phyloP scores from a whole-genome alignment of 371 early-diverging fungal genomes.

The Dichotomocladium elegans region DNA sequence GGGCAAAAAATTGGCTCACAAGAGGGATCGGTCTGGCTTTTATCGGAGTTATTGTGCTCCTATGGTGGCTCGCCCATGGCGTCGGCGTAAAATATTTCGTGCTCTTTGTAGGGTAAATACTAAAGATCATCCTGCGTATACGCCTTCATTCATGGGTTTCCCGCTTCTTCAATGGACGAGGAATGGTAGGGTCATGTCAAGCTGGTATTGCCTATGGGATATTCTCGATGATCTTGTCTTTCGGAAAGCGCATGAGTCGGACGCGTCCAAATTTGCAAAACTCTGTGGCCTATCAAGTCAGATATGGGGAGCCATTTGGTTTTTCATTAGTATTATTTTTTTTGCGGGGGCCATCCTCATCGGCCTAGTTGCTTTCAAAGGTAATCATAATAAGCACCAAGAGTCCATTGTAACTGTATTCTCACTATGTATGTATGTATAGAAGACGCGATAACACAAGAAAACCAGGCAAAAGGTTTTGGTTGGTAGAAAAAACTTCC shows the following conservation, averaged over 20 bases:
- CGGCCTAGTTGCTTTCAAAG: constrained; percentile 72
- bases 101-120: constrained; percentile 76
- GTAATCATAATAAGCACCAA: no score
- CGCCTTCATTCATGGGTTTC: neutral
- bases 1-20: constrained; percentile 85
- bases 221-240: constrained; percentile 85
- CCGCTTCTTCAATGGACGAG: no score
- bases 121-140: neutral
- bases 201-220: constrained; percentile 85
- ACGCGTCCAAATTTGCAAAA: constrained; percentile 79
- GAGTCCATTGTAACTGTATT: no score
- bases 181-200: constrained; percentile 75
- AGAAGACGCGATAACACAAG: constrained; percentile 29
- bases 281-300: constrained; percentile 68
- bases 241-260: constrained; percentile 83
- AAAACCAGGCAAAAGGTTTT: constrained; percentile 26
- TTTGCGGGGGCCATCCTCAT: constrained; percentile 66
- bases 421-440: neutral
- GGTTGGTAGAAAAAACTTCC: neutral
- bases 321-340: constrained; percentile 75
- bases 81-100: constrained; percentile 78
- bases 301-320: constrained; percentile 83
- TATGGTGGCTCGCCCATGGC: constrained; percentile 76
- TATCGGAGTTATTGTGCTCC: constrained; percentile 67
- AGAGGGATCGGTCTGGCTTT: constrained; percentile 75